These are phyloP conservation scores for Haematococcus sp. DNA, from an alignment of 139 green algal species.

Conservation along the genomic window DNA sequence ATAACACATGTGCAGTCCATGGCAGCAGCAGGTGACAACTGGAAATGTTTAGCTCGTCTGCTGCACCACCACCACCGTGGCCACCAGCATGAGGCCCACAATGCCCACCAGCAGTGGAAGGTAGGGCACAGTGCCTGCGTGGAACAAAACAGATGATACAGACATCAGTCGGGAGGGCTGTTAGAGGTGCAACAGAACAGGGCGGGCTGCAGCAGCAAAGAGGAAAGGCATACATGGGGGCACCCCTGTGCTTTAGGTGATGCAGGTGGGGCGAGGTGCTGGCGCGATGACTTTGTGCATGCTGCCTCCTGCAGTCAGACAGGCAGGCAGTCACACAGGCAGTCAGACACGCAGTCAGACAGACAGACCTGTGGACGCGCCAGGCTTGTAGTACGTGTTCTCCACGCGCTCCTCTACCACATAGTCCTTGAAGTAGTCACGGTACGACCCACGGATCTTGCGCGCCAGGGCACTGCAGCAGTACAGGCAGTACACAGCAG, in stretches of 20 bases:
- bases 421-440: conserved; percentile 69
- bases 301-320: too few relatives aligned
- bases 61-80: conserved; percentile 49
- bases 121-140: conserved; percentile 44
- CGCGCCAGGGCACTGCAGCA: conserved; percentile 42
- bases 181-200: too few relatives aligned
- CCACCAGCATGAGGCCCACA: conserved; percentile 51
- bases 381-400: conserved; percentile 43
- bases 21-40: too few relatives aligned
- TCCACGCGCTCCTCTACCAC: conserved; percentile 57
- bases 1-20: too few relatives aligned
- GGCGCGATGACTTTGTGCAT: too few relatives aligned
- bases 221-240: too few relatives aligned
- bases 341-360: not conserved
- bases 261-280: too few relatives aligned
- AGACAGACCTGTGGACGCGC: not conserved
- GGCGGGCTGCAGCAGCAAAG: too few relatives aligned
- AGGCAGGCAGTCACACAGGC: not conserved
- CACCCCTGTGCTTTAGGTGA: too few relatives aligned
- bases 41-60: conserved; percentile 41
- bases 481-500: too few relatives aligned
- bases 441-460: conserved; percentile 58
- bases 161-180: too few relatives aligned
- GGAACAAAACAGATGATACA: too few relatives aligned
- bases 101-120: conserved; percentile 59